Base-by-base conservation (phyloP, 148 eudicot genomes). In the Vaccinium macrocarpon region DNA sequence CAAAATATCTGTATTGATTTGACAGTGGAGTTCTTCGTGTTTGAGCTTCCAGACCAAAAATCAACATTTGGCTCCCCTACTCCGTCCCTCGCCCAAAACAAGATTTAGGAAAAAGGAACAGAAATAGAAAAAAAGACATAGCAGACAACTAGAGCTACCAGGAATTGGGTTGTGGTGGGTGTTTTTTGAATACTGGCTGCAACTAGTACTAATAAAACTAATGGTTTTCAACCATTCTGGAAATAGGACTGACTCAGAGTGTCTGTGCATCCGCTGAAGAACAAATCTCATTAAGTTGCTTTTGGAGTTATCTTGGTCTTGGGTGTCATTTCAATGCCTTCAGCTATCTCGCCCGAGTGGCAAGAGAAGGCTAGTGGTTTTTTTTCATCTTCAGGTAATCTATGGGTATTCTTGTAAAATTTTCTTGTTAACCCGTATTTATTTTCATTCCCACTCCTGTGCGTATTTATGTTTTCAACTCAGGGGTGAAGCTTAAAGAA, bases 401-500 rank as follows among this genome's bases (percentile, higher is more conserved):
- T 73, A 32, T 53, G 27, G 9, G 64, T 46, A 52, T 8, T 57
- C 79, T 68, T 50, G 46, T 8, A 12, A 13, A 59, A 13, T 13
- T 25, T 74, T 57, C 16, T 27, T 74, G 6, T 52, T 56, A 42
- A 53, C 23, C 55, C 11, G 57, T 57, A 12, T 85, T 68, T 57
- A 12, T 85, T 61, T 6, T 21, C 71, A 50, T 81, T 81, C 50
- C 74, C 50, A 23, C 12, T 73, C 29, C 35, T 25, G 0, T 76
- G 16, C 48, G 56, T 66, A 8, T 62, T 14, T 14, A 52, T 6
- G 70, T 77, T 82, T 74, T 49, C n/a, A 56, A 85, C 85, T 71
- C 57, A 96, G 99, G 99, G 84, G 92, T 93, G 83, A 96, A 93
- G 89, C 91, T 96, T 56, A 96, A 95, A 90, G 99, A 93, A 87